Base-by-base conservation (phyloP, 1,284 basidiomycete genomes). In the Mycena sp. region DNA sequence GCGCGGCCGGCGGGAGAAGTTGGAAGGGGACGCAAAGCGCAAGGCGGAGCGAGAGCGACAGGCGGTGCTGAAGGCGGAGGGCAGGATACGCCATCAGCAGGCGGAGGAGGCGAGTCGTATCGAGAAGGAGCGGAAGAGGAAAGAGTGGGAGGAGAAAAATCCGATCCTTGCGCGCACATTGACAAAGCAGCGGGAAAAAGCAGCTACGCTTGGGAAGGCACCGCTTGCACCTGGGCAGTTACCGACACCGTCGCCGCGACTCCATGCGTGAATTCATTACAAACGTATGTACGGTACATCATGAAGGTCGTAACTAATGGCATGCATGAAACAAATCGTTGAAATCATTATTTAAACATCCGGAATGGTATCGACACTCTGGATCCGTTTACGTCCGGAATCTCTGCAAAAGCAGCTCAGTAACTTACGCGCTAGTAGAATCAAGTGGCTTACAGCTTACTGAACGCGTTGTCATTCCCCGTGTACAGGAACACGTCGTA, bases 401-500 rank as follows among this genome's bases (percentile, higher is more conserved):
- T 50, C 21, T n/a, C 56, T 58, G 32, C 37, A 17, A 26, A 1
- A 21, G 9, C 23, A 23, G 32, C 48, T 46, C 4, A 38, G n/a
- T 25, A 53, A 56, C 21, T 37, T 51, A 11, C n/a, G 26, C 10
- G 11, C 17, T 29, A 11, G n/a, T 10, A 38, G 7, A 29, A 40
- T 21, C 14, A 4, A 21, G 12, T 6, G 4, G 35, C 61, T 46
- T 30, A 63, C 61, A 58, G n/a, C 19, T 43, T 48, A 21, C 17
- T 21, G 12, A 54, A 17, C 9, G 65, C 43, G 50, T 72, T 74
- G 28, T 77, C 77, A 9, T 69, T 54, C 30, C 75, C 78, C 16
- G 67, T 73, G 67, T 75, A 78, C 26, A 80, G 35, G 58, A 80
- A 74, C 2, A 72, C n/a, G 50, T 81, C 80, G 57, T 80, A 81